phyloP scores from a whole-genome alignment of 192 early-diverging fungal species.

The Coemansia guatemalensis region DNA sequence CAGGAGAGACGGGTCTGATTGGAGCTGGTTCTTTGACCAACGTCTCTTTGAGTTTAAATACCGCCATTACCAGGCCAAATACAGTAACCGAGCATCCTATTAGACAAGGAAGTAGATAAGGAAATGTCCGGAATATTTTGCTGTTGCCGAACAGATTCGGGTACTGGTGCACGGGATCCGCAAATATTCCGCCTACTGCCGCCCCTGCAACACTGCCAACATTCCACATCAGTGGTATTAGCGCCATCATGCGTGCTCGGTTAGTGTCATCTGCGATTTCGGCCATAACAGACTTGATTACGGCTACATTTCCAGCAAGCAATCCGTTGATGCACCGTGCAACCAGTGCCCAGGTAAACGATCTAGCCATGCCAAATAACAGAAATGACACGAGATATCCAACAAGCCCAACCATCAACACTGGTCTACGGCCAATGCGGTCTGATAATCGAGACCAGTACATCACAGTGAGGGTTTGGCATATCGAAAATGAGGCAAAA shows the following conservation, averaged over 20 bases:
- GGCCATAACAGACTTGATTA: constrained; percentile 77
- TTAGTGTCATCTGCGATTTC: constrained; percentile 87
- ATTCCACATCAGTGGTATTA: constrained; percentile 75
- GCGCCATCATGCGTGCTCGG: constrained; percentile 69
- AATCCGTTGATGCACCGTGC: constrained; percentile 66
- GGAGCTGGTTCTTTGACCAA: constrained; percentile 18
- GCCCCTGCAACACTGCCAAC: constrained; percentile 67
- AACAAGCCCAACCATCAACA: constrained; percentile 74
- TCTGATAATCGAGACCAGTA: constrained; percentile 76
- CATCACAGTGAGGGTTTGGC: constrained; percentile 57
- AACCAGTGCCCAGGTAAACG: constrained; percentile 59
- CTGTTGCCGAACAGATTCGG: constrained; percentile 61
- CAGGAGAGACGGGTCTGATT: background rate
- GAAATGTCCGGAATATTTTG: constrained; percentile 63
- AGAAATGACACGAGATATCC: constrained; percentile 71
- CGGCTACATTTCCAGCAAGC: constrained; percentile 74
- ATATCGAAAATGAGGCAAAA: constrained; percentile 53
- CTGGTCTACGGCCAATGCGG: constrained; percentile 76
- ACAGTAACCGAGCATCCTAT: constrained; percentile 62
- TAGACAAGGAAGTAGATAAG: constrained; percentile 85
- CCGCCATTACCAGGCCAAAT: constrained; percentile 64
- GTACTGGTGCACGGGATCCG: constrained; percentile 68
- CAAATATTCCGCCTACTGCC: constrained; percentile 77
- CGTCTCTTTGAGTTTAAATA: constrained; percentile 66
- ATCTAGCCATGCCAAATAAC: constrained; percentile 71